Evolutionary conservation across 148 eudicot genomes (phyloP).

Genomic region (Euryodendron excelsum): DNA sequence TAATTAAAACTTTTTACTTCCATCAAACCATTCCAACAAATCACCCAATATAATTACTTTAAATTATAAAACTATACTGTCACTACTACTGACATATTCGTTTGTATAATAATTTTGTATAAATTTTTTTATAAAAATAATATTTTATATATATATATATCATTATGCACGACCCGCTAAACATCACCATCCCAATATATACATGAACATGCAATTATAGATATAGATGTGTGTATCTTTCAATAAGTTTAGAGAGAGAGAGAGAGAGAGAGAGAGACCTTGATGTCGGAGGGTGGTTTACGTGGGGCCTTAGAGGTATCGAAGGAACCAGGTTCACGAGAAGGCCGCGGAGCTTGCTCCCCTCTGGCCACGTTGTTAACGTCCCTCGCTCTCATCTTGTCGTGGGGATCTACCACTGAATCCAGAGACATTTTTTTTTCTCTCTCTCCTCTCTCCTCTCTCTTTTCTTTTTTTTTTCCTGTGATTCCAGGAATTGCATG

Average conservation of each 20-base stretch:
- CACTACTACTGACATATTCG: no score
- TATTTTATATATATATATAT: no score
- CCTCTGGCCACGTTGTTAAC: slow-evolving; percentile 27
- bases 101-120: no score
- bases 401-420: slow-evolving; percentile 16
- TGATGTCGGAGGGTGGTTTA: slow-evolving; percentile 20
- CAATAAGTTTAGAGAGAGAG: background rate
- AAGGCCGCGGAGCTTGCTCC: slow-evolving; percentile 24
- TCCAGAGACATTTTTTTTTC: slow-evolving; percentile 1
- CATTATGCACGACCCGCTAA: no score
- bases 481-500: no score
- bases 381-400: slow-evolving; percentile 26
- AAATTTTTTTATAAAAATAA: no score
- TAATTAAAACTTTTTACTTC: no score
- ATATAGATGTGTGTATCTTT: background rate
- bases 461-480: background rate
- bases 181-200: no score
- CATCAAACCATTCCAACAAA: no score
- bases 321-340: slow-evolving; percentile 11
- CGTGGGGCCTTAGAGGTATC: slow-evolving; percentile 12
- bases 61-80: no score
- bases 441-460: background rate
- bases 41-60: no score
- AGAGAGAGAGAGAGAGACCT: slow-evolving; percentile 5
- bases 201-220: no score